A percentile compares a stretch with the other conserved stretches of the same genome.
Conservation (phyloP, 2,329 filamentous ascomycete genomes). For the Aspergillus sp. region DNA sequence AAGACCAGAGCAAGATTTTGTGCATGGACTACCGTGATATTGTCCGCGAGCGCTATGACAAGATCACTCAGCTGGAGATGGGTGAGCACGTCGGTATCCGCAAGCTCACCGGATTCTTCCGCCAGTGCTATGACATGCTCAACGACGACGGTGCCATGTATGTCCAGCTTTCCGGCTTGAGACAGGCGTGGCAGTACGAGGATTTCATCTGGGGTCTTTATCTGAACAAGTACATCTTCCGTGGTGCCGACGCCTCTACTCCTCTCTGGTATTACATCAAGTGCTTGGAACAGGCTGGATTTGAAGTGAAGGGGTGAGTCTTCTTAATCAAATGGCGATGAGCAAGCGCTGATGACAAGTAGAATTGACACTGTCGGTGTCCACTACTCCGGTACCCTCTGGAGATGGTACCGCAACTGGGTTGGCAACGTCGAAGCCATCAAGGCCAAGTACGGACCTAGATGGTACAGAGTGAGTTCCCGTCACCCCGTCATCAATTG, state of each 20-base stretch:
- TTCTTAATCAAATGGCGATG: background rate
- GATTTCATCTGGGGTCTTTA: conserved; percentile 90
- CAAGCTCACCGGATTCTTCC: conserved; percentile 71
- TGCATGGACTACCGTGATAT: conserved; percentile 95
- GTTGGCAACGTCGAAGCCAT: conserved; percentile 81
- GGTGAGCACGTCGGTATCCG: conserved; percentile 89
- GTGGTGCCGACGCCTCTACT: conserved; percentile 83
- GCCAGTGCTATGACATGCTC: conserved; percentile 82
- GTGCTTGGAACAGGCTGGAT: conserved; percentile 74
- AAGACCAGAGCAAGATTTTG: conserved; percentile 79
- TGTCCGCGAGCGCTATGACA: conserved; percentile 74
- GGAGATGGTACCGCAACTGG: conserved; percentile 96
- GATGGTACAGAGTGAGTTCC: conserved; percentile 78
- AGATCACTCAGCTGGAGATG: conserved; percentile 92
- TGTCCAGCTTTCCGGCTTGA: conserved; percentile 81
- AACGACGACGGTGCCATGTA: conserved; percentile 88
- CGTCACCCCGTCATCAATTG: background rate
- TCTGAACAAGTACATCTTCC: conserved; percentile 97
- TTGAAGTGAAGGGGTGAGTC: conserved; percentile 69
- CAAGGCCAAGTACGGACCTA: conserved; percentile 78
- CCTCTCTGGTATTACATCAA: conserved; percentile 77
- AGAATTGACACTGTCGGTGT: conserved; percentile 80
- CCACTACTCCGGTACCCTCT: conserved; percentile 86
- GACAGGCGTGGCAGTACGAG: conserved; percentile 88
- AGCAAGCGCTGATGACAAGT: background rate